Base-by-base conservation (phyloP, 2,329 filamentous ascomycete species). In the Alternaria triticina region DNA sequence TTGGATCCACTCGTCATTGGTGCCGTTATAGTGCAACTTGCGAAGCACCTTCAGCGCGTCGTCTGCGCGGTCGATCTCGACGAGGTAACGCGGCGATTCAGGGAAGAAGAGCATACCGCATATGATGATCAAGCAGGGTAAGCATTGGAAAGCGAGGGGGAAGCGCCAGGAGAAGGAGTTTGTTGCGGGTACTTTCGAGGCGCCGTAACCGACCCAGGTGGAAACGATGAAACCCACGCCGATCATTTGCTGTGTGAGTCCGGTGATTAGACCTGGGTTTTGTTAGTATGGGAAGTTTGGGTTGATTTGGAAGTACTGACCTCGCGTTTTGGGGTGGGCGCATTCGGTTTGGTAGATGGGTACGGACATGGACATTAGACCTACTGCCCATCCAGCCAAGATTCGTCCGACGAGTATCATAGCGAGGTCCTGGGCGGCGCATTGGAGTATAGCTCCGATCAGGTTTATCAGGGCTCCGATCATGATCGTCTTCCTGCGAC, bases 331-430 rank as follows among this genome's bases (percentile, higher is more conserved):
- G 0, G 87, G 83, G 68, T 87, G 83, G 0, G 88, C 87, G 57
- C 87, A 85, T 73, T 90, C 89, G 10, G 88, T 86, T 61, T 89
- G 88, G 73, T 90, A 90, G 33, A 88, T 84, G 4, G 88, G 89
- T 3, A 90, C 86, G 4, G 85, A 86, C 73, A 87, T 88, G 17
- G 84, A 86, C 68, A 89, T 83, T 17, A 86, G 74, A 11, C 87
- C 88, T 47, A 89, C 85, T 4, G 87, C 87, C 72, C 86, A 84
- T 6, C 87, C 87, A 40, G 77, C 87, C 61, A 89, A 82, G 68
- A 89, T 86, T 11, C 89, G 86, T 0, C 88, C 87, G 8, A 85
- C 82, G 59, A 83, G 83, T 72, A 84, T 88, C 87, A 89, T 87
- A 12, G 81, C 79, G 17, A 88, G 77, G 54, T 85, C 82, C 64